Evolutionary conservation across 441 rosid species (phyloP).

Genomic region (Macaranga tanarius): DNA sequence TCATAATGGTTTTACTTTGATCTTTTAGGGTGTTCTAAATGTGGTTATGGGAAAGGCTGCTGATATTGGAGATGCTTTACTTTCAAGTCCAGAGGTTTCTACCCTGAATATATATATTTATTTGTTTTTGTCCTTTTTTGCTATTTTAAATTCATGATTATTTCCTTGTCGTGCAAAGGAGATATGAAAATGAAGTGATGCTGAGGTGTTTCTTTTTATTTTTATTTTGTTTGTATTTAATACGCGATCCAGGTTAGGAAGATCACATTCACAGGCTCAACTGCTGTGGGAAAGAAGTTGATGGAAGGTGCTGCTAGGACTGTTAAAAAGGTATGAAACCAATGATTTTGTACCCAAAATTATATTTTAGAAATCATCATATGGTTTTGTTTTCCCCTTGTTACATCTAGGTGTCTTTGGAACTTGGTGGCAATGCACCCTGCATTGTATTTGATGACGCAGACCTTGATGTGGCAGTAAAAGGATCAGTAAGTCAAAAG

Average conservation of each 20-base stretch:
- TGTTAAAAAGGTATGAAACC: conserved; percentile 71
- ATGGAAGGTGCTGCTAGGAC: conserved; percentile 96
- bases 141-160: conserved; percentile 21
- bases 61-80: conserved; percentile 87
- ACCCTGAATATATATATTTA: conserved; percentile 1
- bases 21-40: conserved; percentile 75
- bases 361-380: conserved; percentile 10
- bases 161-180: conserved; percentile 5
- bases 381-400: conserved; percentile 26
- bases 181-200: conserved; percentile 15
- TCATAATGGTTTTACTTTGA: conserved; percentile 28
- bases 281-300: conserved; percentile 95
- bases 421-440: conserved; percentile 99
- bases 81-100: conserved; percentile 72
- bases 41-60: conserved; percentile 93
- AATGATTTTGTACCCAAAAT: background rate
- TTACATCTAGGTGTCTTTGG: conserved; percentile 70
- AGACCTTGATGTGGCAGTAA: conserved; percentile 89
- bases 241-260: conserved; percentile 78
- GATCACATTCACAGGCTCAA: conserved; percentile 96
- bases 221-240: too few species aligned
- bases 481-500: conserved; percentile 74
- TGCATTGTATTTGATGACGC: conserved; percentile 98
- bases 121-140: conserved; percentile 6
- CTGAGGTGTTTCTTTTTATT: conserved; percentile 21